These are phyloP conservation scores for Piper betle DNA, from an alignment of 164 flowering plant species.

Conservation along the genomic window DNA sequence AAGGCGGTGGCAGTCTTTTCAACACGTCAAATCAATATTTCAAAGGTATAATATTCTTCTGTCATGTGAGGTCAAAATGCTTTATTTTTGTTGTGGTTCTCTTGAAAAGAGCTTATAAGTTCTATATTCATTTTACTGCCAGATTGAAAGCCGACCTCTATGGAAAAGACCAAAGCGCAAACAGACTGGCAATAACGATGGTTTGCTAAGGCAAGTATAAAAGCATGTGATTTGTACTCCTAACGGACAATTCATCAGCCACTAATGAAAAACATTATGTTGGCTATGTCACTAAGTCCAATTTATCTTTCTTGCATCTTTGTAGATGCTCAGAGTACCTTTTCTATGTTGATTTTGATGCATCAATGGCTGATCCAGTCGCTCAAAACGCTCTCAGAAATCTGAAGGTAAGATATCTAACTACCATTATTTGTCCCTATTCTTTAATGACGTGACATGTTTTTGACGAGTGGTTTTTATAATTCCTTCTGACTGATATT, in stretches of 20 bases:
- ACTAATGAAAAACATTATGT: neutral
- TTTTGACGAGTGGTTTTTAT: too few species aligned
- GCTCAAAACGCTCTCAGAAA: constrained; percentile 80
- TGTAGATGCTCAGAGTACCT: constrained; percentile 67
- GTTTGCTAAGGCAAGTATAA: constrained; percentile 6
- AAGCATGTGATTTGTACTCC: neutral
- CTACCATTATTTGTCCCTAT: neutral
- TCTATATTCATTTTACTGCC: constrained; percentile 3
- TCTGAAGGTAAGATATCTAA: constrained; percentile 32
- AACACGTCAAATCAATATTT: constrained; percentile 63
- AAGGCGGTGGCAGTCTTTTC: constrained; percentile 93
- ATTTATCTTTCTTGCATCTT: neutral
- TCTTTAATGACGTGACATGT: neutral
- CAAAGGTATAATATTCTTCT: constrained; percentile 35
- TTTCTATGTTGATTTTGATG: constrained; percentile 91
- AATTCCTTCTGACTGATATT: too few species aligned
- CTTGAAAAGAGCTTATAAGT: neutral
- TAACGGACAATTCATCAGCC: neutral
- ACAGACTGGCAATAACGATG: constrained; percentile 35
- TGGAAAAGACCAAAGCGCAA: constrained; percentile 34
- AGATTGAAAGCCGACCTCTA: constrained; percentile 93
- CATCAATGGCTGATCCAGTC: constrained; percentile 73
- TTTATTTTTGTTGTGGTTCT: neutral
- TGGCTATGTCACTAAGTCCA: neutral
- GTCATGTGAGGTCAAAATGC: neutral